Conservation (phyloP, 2,329 filamentous ascomycete genomes). For the Lasiodiplodia gonubiensis region DNA sequence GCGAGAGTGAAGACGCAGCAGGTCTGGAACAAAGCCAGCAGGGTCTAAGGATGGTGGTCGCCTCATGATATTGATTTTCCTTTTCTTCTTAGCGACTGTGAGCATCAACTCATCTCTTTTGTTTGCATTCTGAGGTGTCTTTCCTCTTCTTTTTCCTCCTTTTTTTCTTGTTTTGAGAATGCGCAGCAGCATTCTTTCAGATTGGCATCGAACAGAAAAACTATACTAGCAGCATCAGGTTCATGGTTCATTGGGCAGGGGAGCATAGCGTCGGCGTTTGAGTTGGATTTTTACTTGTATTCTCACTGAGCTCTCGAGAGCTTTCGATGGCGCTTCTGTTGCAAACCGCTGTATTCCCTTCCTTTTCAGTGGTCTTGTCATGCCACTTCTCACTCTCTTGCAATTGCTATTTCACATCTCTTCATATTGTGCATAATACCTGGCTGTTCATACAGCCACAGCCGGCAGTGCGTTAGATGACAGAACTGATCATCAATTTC, state of each 20-base stretch:
- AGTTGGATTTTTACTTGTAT: background rate
- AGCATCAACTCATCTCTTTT: background rate
- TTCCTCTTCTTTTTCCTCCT: background rate
- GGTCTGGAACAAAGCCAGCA: slow-evolving; percentile 9
- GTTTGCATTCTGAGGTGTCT: background rate
- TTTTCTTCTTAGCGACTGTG: background rate
- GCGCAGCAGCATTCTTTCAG: background rate
- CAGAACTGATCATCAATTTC: background rate
- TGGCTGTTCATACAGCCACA: background rate
- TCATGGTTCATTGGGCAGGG: background rate
- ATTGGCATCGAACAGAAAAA: background rate
- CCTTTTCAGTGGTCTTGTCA: background rate
- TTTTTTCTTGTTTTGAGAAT: background rate
- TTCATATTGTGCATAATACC: background rate
- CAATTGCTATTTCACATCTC: background rate
- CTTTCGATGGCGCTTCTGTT: background rate
- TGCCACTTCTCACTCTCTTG: background rate
- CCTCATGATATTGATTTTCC: slow-evolving; percentile 1
- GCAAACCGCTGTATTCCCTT: background rate
- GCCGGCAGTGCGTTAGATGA: background rate
- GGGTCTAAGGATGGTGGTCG: slow-evolving; percentile 22
- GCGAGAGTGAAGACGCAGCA: slow-evolving; percentile 5
- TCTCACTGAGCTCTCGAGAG: background rate
- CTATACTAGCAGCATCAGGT: background rate
- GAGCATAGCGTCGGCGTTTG: slow-evolving; percentile 24